These are phyloP conservation scores for Vaccinium corymbosum DNA, from an alignment of 148 eudicot genomes.

Conservation along the genomic window DNA sequence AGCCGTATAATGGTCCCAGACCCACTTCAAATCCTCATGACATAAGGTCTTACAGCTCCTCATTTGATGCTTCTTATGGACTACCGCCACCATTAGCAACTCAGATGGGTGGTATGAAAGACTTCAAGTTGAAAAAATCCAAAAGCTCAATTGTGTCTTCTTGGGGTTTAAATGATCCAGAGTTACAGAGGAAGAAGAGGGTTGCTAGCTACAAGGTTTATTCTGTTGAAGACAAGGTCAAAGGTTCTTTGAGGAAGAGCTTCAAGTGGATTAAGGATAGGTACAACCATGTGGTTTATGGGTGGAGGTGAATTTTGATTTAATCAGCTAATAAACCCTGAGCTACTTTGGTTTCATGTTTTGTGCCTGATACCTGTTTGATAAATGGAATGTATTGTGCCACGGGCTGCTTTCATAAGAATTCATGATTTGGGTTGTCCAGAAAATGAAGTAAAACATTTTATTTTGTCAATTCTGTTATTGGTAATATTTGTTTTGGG, in stretches of 20 bases:
- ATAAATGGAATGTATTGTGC: background rate
- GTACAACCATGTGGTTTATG: constrained; percentile 41
- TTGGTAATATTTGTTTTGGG: background rate
- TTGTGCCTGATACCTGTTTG: constrained; percentile 8
- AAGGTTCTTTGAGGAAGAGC: constrained; percentile 71
- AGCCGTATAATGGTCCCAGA: constrained; percentile 34
- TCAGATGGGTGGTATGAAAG: constrained; percentile 19
- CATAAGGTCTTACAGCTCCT: constrained; percentile 44
- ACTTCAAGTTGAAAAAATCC: constrained; percentile 42
- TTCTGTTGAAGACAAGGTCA: constrained; percentile 71
- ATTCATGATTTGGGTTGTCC: constrained; percentile 8
- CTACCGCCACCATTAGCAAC: constrained; percentile 6
- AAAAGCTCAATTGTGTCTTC: constrained; percentile 32
- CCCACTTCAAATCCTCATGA: constrained; percentile 20
- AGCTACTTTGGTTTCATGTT: background rate
- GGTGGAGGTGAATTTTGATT: constrained; percentile 31
- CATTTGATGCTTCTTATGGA: constrained; percentile 19
- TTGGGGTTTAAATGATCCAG: constrained; percentile 65
- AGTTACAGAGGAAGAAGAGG: constrained; percentile 78
- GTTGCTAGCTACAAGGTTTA: constrained; percentile 72
- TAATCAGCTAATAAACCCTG: background rate
- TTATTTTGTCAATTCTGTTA: background rate
- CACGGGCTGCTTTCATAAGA: background rate
- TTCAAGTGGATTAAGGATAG: constrained; percentile 62
- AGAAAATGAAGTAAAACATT: background rate